Conservation (phyloP, 306 rosid genomes). For the Vigna unguiculata region DNA sequence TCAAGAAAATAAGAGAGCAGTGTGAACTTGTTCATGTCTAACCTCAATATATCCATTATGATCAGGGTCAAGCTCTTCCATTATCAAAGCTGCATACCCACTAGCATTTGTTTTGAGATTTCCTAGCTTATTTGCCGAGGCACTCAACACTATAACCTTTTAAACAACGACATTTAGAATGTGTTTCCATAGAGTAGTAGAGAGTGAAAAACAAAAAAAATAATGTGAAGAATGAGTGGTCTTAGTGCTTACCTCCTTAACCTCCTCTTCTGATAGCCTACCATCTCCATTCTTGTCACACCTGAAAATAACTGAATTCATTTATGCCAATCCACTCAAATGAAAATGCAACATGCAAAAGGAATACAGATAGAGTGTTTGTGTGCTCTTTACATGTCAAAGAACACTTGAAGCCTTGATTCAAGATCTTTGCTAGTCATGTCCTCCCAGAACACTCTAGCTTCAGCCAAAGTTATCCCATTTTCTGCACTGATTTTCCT, state of each 20-base stretch:
- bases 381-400: slow-evolving; percentile 71
- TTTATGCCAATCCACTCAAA: slow-evolving; percentile 26
- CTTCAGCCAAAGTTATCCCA: slow-evolving; percentile 64
- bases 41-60: slow-evolving; percentile 92
- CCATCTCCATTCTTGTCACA: slow-evolving; percentile 99
- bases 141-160: slow-evolving; percentile 95
- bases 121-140: slow-evolving; percentile 82
- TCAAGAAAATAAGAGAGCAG: neutral
- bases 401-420: slow-evolving; percentile 86
- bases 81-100: slow-evolving; percentile 79
- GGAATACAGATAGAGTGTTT: neutral
- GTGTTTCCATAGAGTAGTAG: slow-evolving; percentile 29
- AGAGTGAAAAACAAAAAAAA: neutral
- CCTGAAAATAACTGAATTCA: slow-evolving; percentile 56
- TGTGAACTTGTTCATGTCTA: neutral
- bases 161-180: slow-evolving; percentile 41
- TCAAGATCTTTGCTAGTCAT: slow-evolving; percentile 76
- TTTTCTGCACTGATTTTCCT: slow-evolving; percentile 45
- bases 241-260: slow-evolving; percentile 70
- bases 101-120: slow-evolving; percentile 77
- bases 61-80: slow-evolving; percentile 97
- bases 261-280: slow-evolving; percentile 87
- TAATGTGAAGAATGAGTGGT: slow-evolving; percentile 9
- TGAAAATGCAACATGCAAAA: slow-evolving; percentile 13
- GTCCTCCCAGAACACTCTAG: slow-evolving; percentile 83